Evolutionary conservation across 1,284 basidiomycete species (phyloP).

Genomic region (Paramarasmius palmivorus): DNA sequence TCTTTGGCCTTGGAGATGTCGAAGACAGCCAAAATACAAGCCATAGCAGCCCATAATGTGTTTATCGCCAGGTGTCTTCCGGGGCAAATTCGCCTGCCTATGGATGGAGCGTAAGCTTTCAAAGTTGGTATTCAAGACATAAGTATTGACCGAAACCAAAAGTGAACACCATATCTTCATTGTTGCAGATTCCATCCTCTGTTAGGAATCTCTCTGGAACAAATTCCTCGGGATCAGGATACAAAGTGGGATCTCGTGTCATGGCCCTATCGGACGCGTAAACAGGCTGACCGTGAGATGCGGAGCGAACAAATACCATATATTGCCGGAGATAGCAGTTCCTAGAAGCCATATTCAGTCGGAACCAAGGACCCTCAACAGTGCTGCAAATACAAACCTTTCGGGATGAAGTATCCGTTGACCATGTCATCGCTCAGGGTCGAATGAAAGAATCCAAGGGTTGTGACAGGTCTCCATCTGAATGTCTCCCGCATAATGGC

Average conservation of each 20-base stretch:
- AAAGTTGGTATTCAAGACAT: neutral
- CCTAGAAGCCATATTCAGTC: slow-evolving; percentile 7
- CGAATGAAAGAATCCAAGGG: slow-evolving; percentile 25
- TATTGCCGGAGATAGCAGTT: slow-evolving; percentile 20
- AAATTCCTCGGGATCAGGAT: slow-evolving; percentile 30
- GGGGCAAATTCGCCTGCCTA: slow-evolving; percentile 27
- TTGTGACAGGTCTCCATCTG: slow-evolving; percentile 32
- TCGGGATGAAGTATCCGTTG: slow-evolving; percentile 25
- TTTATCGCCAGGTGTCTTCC: slow-evolving; percentile 30
- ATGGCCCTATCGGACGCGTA: slow-evolving; percentile 23
- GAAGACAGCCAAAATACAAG: slow-evolving; percentile 27
- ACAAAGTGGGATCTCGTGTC: slow-evolving; percentile 27
- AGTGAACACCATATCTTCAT: slow-evolving; percentile 17
- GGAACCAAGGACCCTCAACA: neutral
- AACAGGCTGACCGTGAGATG: neutral
- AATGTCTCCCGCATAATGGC: slow-evolving; percentile 34
- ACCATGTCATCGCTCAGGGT: slow-evolving; percentile 14
- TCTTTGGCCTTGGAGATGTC: slow-evolving; percentile 19
- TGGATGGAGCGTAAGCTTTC: neutral
- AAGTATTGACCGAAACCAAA: slow-evolving; percentile 26
- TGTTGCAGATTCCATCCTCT: slow-evolving; percentile 19
- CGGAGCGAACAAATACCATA: slow-evolving; percentile 18
- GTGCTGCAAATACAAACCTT: slow-evolving; percentile 7
- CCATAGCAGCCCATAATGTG: slow-evolving; percentile 29
- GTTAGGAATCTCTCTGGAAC: slow-evolving; percentile 28